Base-by-base conservation (phyloP, 139 green algal genomes). In the Coelastrella sp. region DNA sequence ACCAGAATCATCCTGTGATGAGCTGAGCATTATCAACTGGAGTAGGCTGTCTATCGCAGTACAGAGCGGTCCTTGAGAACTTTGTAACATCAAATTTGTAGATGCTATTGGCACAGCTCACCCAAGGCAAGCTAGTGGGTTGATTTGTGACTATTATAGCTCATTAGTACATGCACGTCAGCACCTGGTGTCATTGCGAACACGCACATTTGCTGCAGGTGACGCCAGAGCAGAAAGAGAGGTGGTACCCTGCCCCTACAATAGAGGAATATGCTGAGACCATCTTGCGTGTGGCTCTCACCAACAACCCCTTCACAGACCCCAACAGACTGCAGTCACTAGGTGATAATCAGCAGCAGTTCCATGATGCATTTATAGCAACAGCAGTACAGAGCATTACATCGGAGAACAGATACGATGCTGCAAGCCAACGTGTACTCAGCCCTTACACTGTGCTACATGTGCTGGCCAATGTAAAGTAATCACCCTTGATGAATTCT, bases 351-450 rank as follows among this genome's bases (percentile, higher is more conserved):
- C 30, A 38, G 21, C n/a, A 63, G 21, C 41, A 41, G 15, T 60
- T 80, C 2, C 72, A 64, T 59, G 72, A 80, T 25, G 72, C 72
- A 13, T 80, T 43, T 80, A 8, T 80, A 13, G 41, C 72, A 30
- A 35, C 41, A 40, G 41, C 50, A 23, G 72, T 80, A n/a, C 41
- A 25, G 3, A 11, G 38, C 50, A 2, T 80, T 21, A 7, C 21
- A 48, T 32, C 2, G 2, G n/a, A 2, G 38, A 9, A 43, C 25
- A 19, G 72, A 1, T 38, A 34, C 27, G 38, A 80, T 80, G 40
- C n/a, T 38, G 4, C 5, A 7, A 21, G 11, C 11, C 7, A 64
- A n/a, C 72, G 40, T 0, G 72, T 80, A 7, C 21, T 80, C 21
- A 80, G 30, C 27, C 37, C 27, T 15, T 38, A 40, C 8, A 80